phyloP scores from a whole-genome alignment of 2,329 filamentous ascomycete genomes.

The Aureobasidium sp. region DNA sequence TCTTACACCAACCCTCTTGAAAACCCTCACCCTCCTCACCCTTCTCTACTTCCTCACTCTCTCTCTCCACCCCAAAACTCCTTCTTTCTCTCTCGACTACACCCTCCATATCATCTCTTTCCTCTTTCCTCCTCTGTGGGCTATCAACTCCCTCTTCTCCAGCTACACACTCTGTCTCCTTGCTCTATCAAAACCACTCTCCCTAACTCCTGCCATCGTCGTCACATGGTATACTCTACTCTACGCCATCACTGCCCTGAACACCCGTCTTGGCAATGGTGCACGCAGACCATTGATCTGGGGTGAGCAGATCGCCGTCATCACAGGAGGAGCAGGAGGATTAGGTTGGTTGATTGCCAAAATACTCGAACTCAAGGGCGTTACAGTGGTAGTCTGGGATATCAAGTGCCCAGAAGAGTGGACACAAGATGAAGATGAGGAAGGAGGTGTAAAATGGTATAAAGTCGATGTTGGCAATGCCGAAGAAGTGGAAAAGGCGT shows the following conservation, averaged over 20 bases:
- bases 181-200: neutral
- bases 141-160: neutral
- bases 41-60: neutral
- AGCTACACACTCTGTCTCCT: neutral
- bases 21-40: neutral
- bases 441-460: constrained; percentile 74
- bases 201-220: no score
- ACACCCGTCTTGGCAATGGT: constrained; percentile 83
- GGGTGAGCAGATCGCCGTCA: constrained; percentile 89
- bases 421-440: constrained; percentile 54
- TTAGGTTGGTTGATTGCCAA: constrained; percentile 87
- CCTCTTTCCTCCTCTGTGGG: neutral
- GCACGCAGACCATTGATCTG: constrained; percentile 81
- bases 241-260: constrained; percentile 69
- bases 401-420: constrained; percentile 63
- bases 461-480: constrained; percentile 85
- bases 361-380: constrained; percentile 94
- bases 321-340: constrained; percentile 91
- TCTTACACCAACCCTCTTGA: neutral
- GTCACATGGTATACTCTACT: constrained; percentile 70
- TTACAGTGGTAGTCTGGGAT: constrained; percentile 90
- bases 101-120: neutral
- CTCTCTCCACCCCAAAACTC: neutral
- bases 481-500: constrained; percentile 69
- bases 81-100: neutral